Conservation (phyloP, 805 yeast genomes). For the Groenewaldozyma tartarivorans region DNA sequence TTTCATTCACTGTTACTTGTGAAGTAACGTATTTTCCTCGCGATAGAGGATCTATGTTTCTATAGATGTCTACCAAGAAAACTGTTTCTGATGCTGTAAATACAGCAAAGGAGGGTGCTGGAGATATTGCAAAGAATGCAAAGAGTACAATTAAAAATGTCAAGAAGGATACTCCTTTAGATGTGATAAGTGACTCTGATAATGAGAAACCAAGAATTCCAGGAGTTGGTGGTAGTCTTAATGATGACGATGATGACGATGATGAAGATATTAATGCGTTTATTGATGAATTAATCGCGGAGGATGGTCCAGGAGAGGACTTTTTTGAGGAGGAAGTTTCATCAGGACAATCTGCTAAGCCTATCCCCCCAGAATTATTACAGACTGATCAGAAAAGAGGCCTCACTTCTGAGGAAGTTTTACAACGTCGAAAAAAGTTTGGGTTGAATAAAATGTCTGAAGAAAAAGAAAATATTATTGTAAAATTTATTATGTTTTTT, state of each 20-base stretch:
- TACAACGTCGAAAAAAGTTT: conserved; percentile 77
- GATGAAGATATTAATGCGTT: conserved; percentile 55
- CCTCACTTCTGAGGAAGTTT: conserved; percentile 68
- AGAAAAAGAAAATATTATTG: conserved; percentile 68
- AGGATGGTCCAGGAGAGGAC: conserved; percentile 40
- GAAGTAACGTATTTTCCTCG: neutral
- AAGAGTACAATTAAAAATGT: neutral
- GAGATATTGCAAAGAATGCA: neutral
- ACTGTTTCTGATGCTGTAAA: neutral
- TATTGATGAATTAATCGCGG: conserved; percentile 62
- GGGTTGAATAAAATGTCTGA: conserved; percentile 89
- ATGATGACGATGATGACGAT: conserved; percentile 51
- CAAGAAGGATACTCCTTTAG: no score
- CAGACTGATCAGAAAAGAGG: conserved; percentile 76
- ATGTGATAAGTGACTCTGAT: no score
- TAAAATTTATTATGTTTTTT: conserved; percentile 79
- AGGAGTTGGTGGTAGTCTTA: conserved; percentile 19
- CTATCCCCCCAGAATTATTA: conserved; percentile 77
- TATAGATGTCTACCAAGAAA: no score
- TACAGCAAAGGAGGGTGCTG: neutral
- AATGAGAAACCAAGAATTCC: neutral
- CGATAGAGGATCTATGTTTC: no score
- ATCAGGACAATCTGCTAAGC: conserved; percentile 54
- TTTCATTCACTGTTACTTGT: neutral
- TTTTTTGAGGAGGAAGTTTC: conserved; percentile 25